Conservation (phyloP, 192 early-diverging fungal species). For the Cetraspora pellucida region DNA sequence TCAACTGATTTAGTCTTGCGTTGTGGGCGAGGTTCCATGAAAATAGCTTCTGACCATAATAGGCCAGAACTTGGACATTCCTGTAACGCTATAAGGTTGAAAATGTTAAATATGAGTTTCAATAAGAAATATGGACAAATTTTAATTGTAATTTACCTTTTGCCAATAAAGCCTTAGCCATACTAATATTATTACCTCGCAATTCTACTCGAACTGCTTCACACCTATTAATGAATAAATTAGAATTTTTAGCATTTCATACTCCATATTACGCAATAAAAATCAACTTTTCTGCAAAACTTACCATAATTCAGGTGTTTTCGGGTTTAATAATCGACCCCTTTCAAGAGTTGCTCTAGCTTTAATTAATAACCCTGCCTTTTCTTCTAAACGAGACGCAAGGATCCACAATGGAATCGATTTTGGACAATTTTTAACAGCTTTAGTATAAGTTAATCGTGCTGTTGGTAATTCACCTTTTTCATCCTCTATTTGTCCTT, state of each 20-base stretch:
- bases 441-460: constrained; percentile 70
- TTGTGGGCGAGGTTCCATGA: constrained; percentile 82
- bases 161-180: constrained; percentile 74
- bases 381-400: constrained; percentile 79
- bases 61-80: constrained; percentile 86
- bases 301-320: constrained; percentile 79
- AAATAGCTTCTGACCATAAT: constrained; percentile 88
- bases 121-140: background rate
- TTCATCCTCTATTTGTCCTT: constrained; percentile 77
- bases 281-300: background rate
- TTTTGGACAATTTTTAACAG: constrained; percentile 76
- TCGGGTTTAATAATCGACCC: constrained; percentile 82
- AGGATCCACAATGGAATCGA: constrained; percentile 80
- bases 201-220: constrained; percentile 81
- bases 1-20: constrained; percentile 86
- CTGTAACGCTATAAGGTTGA: constrained; percentile 66
- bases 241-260: background rate
- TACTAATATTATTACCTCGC: constrained; percentile 68
- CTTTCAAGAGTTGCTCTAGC: constrained; percentile 85
- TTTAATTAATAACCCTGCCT: constrained; percentile 62
- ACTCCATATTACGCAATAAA: background rate
- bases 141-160: constrained; percentile 44
- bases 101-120: background rate
- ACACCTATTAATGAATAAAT: constrained; percentile 36
- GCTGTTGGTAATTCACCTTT: constrained; percentile 63